A percentile compares a stretch with the other conserved stretches of the same genome.
These are phyloP conservation scores for Helminthosporium solani DNA, from an alignment of 2,329 filamentous ascomycete species.

Conservation along the genomic window DNA sequence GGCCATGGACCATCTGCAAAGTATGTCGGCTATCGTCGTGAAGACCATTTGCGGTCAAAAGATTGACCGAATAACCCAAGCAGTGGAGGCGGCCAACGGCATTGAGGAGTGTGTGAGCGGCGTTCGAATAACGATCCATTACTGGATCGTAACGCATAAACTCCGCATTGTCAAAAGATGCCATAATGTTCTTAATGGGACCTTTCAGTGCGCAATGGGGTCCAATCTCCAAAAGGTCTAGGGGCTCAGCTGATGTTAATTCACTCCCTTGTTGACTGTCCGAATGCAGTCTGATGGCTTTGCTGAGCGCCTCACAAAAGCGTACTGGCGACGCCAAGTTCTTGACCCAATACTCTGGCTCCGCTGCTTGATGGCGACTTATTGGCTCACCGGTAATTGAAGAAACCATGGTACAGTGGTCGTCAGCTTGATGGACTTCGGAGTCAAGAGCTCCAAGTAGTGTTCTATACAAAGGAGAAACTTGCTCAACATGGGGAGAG, in stretches of 20 bases:
- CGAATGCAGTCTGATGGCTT: background rate
- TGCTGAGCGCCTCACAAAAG: constrained; percentile 23
- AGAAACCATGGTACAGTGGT: constrained; percentile 6
- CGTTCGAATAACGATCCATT: background rate
- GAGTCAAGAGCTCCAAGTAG: background rate
- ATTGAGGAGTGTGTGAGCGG: background rate
- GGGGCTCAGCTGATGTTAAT: background rate
- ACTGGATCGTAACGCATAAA: background rate
- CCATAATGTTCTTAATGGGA: constrained; percentile 1
- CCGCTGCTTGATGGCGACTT: background rate
- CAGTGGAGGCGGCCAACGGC: background rate
- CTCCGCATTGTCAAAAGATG: background rate
- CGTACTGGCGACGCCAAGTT: constrained; percentile 42
- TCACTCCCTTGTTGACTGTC: background rate
- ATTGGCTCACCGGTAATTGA: constrained; percentile 9
- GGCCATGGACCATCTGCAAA: constrained; percentile 13
- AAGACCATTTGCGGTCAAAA: background rate
- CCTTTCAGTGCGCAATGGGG: constrained; percentile 6
- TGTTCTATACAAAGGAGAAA: constrained; percentile 1
- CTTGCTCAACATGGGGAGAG: constrained; percentile 41
- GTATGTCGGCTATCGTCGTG: background rate
- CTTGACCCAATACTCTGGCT: constrained; percentile 35
- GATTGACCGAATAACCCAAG: background rate
- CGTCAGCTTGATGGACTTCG: background rate
- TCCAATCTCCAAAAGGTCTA: constrained; percentile 6